phyloP scores from a whole-genome alignment of 2,329 filamentous ascomycete genomes.

The Teratosphaeriaceae sp. region DNA sequence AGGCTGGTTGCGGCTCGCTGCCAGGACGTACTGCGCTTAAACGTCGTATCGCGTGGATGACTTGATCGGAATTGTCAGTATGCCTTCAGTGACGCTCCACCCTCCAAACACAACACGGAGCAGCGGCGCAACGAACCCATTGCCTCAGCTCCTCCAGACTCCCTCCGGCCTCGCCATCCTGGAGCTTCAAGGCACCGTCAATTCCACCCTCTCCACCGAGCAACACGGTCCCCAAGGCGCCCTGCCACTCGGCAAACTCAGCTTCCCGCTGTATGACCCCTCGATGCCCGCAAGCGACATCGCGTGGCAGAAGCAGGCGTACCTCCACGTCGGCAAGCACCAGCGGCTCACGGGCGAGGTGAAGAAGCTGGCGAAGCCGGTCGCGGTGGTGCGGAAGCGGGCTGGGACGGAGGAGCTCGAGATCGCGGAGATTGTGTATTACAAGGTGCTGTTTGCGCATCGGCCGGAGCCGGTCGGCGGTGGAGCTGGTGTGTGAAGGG shows the following conservation, averaged over 20 bases:
- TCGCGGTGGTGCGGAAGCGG: constrained; percentile 65
- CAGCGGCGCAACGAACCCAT: constrained; percentile 43
- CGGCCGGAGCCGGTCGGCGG: constrained; percentile 73
- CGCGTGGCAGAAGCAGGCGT: constrained; percentile 79
- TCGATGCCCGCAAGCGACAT: constrained; percentile 46
- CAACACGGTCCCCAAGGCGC: constrained; percentile 13
- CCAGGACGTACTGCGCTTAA: too few relatives aligned
- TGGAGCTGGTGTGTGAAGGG: constrained; percentile 4
- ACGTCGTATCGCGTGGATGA: too few relatives aligned
- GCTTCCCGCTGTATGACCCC: constrained; percentile 67
- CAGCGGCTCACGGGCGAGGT: constrained; percentile 86
- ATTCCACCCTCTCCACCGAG: constrained; percentile 51
- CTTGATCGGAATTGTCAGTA: too few relatives aligned
- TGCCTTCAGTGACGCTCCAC: constrained; percentile 12
- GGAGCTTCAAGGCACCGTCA: constrained; percentile 88
- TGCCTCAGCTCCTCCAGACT: constrained; percentile 80
- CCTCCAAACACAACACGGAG: constrained; percentile 5
- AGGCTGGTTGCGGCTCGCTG: too few relatives aligned
- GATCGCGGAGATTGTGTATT: constrained; percentile 79
- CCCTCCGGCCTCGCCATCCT: constrained; percentile 83
- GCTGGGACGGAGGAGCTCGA: constrained; percentile 54
- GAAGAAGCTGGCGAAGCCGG: constrained; percentile 71
- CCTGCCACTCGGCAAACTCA: constrained; percentile 62
- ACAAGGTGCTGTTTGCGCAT: constrained; percentile 77
- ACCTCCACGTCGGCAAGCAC: constrained; percentile 81